Percentiles rank a stretch among this genome's conserved stretches.
These are phyloP conservation scores for Lyophyllum decastes DNA, from an alignment of 768 basidiomycete genomes.

Conservation along the genomic window DNA sequence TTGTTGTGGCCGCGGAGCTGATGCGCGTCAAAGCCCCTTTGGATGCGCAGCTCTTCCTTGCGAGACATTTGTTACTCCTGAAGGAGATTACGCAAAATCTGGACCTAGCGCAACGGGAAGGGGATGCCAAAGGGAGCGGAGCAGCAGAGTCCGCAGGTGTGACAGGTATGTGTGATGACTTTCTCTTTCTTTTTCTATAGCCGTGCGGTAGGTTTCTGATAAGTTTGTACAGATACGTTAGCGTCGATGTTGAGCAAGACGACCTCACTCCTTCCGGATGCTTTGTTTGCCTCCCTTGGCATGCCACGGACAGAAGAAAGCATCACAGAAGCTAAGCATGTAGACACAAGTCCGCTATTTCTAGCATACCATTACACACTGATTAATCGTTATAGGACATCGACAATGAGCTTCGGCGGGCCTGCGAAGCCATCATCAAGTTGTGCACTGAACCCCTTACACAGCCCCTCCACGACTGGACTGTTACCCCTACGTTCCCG, in stretches of 20 bases:
- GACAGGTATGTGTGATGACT: conserved; percentile 43
- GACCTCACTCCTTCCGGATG: conserved; percentile 63
- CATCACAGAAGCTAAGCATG: conserved; percentile 73
- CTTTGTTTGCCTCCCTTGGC: conserved; percentile 70
- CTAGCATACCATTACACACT: neutral
- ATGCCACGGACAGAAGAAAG: conserved; percentile 62
- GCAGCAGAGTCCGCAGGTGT: conserved; percentile 48
- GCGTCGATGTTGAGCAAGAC: conserved; percentile 63
- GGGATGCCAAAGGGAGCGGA: conserved; percentile 33
- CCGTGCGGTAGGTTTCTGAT: neutral
- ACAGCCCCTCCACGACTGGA: conserved; percentile 62
- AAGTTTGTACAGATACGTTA: conserved; percentile 44
- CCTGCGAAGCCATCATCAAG: conserved; percentile 83
- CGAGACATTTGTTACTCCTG: conserved; percentile 86
- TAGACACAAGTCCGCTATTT: conserved; percentile 31
- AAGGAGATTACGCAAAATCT: conserved; percentile 87
- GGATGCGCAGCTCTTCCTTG: conserved; percentile 85
- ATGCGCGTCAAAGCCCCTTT: conserved; percentile 55
- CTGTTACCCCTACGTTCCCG: conserved; percentile 8
- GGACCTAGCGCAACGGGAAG: conserved; percentile 57
- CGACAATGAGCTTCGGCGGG: conserved; percentile 80
- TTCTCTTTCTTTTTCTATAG: neutral
- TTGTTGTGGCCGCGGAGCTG: conserved; percentile 70
- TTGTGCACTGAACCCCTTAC: conserved; percentile 59
- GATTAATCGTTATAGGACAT: conserved; percentile 60